These are phyloP conservation scores for Aspergillus sp. DNA, from an alignment of 2,329 filamentous ascomycete species.

Conservation along the genomic window DNA sequence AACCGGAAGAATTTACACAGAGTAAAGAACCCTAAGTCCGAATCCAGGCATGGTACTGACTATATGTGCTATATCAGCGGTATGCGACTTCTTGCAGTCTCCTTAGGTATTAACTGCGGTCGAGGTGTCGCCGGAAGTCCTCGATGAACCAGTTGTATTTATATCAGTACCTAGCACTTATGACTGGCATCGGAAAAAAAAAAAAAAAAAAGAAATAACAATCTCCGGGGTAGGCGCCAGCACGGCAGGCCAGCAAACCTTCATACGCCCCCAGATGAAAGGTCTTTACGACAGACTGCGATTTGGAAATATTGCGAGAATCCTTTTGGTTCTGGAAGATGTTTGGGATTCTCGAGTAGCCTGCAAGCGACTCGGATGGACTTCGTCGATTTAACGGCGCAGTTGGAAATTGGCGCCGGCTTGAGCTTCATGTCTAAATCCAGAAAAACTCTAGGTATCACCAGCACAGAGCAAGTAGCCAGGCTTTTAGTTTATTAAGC, in stretches of 20 bases:
- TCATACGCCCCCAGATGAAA: not conserved
- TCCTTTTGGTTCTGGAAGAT: not conserved
- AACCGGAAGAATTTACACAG: constrained; percentile 26
- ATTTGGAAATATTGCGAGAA: not conserved
- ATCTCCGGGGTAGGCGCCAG: too few species aligned
- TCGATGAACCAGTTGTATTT: not conserved
- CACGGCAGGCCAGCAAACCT: not conserved
- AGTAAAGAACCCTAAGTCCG: not conserved
- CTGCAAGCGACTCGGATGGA: not conserved
- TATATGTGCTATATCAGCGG: not conserved
- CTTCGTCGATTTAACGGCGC: not conserved
- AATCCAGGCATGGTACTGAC: not conserved
- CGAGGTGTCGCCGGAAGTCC: not conserved
- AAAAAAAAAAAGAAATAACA: not conserved
- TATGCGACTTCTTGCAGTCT: not conserved
- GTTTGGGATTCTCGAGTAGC: not conserved
- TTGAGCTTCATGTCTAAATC: not conserved
- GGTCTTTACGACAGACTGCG: not conserved
- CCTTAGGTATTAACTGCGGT: not conserved
- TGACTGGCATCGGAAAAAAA: not conserved
- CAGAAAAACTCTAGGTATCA: too few species aligned
- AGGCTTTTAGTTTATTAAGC: too few species aligned
- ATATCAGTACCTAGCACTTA: not conserved
- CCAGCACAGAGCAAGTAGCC: too few species aligned
- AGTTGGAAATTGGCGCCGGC: not conserved